Evolutionary conservation across 2,329 filamentous ascomycete species (phyloP), one percentile per base, ranked within the genome.

Genomic region (Metarhizium brunneum): DNA sequence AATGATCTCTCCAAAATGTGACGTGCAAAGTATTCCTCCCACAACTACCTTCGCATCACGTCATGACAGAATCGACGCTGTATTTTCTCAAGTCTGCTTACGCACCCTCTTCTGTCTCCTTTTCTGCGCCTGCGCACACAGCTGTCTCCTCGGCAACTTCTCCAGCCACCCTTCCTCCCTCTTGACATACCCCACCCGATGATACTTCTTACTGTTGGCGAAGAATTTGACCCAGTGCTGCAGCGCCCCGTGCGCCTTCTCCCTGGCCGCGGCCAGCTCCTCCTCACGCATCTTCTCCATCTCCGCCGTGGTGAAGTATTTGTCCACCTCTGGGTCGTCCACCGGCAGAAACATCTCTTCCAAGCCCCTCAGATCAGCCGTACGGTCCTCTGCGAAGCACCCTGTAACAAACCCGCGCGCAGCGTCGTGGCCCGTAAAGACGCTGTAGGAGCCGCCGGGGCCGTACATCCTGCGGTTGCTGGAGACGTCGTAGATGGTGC

Each of bases 391-490:
- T 43, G 82, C 76, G 74, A 99, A 99, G 71, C 94, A 99, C 18
- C 90, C 90, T 2, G 94, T 97, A 10, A 99, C 85, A 71, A 91
- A 99, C 20, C 86, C 90, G 51, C 94, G 86, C 14, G 88, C 84
- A 38, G 92, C 92, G 71, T 99, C 94, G 59, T 80, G 80, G 58
- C 92, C 94, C 0, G 91, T 83, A 70, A 99, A 96, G 73, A 87
- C 86, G 65, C 85, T 80, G 77, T 99, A 99, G 42, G 84, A 84
- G 4, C 92, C 94, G 32, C 90, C 91, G 0, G 92, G 86, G 0
- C 89, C 89, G 75, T 94, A 94, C 72, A 87, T 76, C 69, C 80
- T 71, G 63, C 82, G 77, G 54, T 84, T 85, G 35, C 79, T 73
- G n/a, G 82, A 82, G 45, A 95, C 90, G 71, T 95, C 90, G 78